A percentile compares a stretch with the other conserved stretches of the same genome.
These are phyloP conservation scores for Salpingoeca rosetta DNA, from an alignment of 78 protist genomes.

Conservation along the genomic window DNA sequence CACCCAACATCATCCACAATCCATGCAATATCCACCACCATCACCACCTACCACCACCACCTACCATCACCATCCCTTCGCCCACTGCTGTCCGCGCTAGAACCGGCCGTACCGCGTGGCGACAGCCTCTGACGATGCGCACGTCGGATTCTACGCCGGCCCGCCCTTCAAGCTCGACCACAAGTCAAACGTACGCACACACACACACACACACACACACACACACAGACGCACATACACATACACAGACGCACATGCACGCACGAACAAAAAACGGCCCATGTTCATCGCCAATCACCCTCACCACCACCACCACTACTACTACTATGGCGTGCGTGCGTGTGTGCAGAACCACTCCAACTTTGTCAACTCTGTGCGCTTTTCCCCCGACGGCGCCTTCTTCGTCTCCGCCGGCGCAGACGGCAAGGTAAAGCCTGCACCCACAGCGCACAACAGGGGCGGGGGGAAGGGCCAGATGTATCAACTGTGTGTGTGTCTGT, in stretches of 20 bases:
- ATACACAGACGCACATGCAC: no score
- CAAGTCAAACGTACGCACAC: slow-evolving; percentile 34
- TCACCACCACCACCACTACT: neutral
- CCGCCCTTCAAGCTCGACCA: slow-evolving; percentile 86
- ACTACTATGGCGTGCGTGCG: no score
- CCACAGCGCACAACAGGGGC: no score
- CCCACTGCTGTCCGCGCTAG: no score
- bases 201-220: no score
- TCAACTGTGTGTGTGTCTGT: no score
- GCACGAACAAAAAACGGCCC: neutral
- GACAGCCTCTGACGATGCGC: slow-evolving; percentile 66
- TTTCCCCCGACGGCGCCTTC: slow-evolving; percentile 62
- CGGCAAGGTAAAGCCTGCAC: slow-evolving; percentile 27
- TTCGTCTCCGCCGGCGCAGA: slow-evolving; percentile 56
- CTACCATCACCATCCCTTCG: no score
- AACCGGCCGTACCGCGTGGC: slow-evolving; percentile 79
- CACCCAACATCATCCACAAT: no score
- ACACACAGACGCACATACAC: no score
- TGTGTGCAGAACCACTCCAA: slow-evolving; percentile 27
- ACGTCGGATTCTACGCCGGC: slow-evolving; percentile 37
- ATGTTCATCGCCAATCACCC: neutral
- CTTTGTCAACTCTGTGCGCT: slow-evolving; percentile 75
- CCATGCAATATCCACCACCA: no score
- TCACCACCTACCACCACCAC: no score
- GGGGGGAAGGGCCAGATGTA: no score